Conservation (phyloP, 129 eudicot species). For the Helichrysum umbraculigerum region DNA sequence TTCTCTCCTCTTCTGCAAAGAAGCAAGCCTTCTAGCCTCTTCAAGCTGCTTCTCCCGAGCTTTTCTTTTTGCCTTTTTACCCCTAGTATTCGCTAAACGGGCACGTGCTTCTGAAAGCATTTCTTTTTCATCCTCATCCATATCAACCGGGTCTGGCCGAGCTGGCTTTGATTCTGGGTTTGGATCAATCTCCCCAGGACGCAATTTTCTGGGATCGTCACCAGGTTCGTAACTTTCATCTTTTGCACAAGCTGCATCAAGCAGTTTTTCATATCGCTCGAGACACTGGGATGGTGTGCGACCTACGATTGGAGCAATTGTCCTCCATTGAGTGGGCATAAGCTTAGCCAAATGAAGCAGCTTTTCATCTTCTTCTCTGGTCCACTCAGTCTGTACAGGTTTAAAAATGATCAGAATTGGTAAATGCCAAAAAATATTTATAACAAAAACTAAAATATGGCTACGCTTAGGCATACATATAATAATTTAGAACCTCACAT, state of each 20-base stretch:
- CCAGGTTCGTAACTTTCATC: slow-evolving; percentile 93
- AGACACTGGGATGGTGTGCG: slow-evolving; percentile 99
- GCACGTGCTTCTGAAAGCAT: slow-evolving; percentile 99
- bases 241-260: slow-evolving; percentile 93
- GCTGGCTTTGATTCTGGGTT: slow-evolving; percentile 98
- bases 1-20: slow-evolving; percentile 97
- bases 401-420: not conserved
- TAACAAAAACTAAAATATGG: too few species aligned
- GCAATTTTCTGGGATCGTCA: slow-evolving; percentile 92
- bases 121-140: slow-evolving; percentile 99
- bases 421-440: too few species aligned
- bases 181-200: slow-evolving; percentile 98
- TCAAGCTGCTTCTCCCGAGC: slow-evolving; percentile 93
- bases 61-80: slow-evolving; percentile 94
- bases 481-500: not conserved
- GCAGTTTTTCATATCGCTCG: slow-evolving; percentile 89
- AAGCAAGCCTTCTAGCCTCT: slow-evolving; percentile 98
- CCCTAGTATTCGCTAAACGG: slow-evolving; percentile 89
- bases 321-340: slow-evolving; percentile 96
- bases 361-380: slow-evolving; percentile 96
- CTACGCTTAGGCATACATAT: too few species aligned
- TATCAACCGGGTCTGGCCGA: slow-evolving; percentile 97
- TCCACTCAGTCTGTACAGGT: slow-evolving; percentile 43
- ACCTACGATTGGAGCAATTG: slow-evolving; percentile 96
- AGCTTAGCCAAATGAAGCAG: slow-evolving; percentile 45